phyloP scores from a whole-genome alignment of 75 land plant species.

The Cupressus sempervirens region DNA sequence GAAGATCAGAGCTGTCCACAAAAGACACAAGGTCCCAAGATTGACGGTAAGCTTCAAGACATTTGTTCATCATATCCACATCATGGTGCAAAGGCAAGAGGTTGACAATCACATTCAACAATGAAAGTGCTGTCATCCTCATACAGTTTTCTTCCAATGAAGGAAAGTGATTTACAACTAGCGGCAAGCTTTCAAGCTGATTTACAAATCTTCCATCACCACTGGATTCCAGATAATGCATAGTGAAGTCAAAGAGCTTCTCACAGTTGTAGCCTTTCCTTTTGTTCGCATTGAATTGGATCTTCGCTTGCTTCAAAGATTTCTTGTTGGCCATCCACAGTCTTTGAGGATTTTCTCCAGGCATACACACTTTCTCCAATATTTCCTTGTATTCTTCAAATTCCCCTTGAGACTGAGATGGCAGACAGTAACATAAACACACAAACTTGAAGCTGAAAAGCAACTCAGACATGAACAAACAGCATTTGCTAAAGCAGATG shows the following conservation, averaged over 20 bases:
- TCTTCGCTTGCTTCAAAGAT: neutral
- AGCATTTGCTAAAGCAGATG: neutral
- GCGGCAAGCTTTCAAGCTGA: neutral
- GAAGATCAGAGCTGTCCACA: neutral
- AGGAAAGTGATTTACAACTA: neutral
- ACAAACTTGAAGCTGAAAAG: neutral
- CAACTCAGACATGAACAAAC: neutral
- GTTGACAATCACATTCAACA: neutral
- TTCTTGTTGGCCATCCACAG: neutral
- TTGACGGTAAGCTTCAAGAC: neutral
- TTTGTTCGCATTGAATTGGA: neutral
- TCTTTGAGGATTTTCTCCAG: too few species aligned
- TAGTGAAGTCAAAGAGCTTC: neutral
- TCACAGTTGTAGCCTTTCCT: neutral
- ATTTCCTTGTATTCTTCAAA: too few species aligned
- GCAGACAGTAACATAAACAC: too few species aligned
- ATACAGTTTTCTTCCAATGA: neutral
- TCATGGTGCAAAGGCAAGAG: neutral
- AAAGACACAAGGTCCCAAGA: neutral
- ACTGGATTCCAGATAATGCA: too few species aligned
- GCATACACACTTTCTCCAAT: too few species aligned
- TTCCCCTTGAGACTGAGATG: too few species aligned
- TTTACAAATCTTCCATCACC: neutral
- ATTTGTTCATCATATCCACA: neutral
- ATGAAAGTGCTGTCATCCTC: neutral